A percentile compares a stretch with the other conserved stretches of the same genome.
phyloP scores from a whole-genome alignment of 257 asterid species.

The Henckelia pumila region DNA sequence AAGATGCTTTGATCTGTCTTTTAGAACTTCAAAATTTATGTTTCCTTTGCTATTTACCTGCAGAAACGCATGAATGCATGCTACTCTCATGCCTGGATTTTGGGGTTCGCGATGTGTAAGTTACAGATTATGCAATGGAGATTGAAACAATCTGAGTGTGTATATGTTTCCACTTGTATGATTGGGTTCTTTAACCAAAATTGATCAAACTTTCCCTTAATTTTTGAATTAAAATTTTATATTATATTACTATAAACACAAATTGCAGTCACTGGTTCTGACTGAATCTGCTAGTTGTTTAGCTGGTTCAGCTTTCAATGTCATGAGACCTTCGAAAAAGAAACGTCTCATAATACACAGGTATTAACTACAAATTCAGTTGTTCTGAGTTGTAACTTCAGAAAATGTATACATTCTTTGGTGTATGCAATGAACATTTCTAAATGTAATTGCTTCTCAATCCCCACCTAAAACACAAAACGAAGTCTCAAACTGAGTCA shows the following conservation, averaged over 20 bases:
- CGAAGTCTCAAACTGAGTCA: constrained; percentile 16
- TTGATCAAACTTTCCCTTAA: neutral
- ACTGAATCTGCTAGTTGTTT: neutral
- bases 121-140: neutral
- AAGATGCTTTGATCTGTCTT: neutral
- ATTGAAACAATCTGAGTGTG: neutral
- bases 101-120: neutral
- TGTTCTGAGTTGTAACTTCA: neutral
- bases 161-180: neutral
- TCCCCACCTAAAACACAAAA: constrained; percentile 10
- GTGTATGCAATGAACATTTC: neutral
- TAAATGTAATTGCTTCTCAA: neutral
- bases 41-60: neutral
- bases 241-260: too few relatives aligned
- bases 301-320: neutral
- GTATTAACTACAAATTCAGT: too few relatives aligned
- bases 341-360: neutral
- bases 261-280: neutral
- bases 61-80: neutral
- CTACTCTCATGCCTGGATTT: neutral
- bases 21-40: neutral
- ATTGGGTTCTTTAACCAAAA: neutral
- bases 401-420: too few relatives aligned
- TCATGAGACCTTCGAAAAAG: neutral
- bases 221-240: too few relatives aligned